These are phyloP conservation scores for Durotheca rogersii DNA, from an alignment of 495 filamentous ascomycete genomes.

Conservation along the genomic window DNA sequence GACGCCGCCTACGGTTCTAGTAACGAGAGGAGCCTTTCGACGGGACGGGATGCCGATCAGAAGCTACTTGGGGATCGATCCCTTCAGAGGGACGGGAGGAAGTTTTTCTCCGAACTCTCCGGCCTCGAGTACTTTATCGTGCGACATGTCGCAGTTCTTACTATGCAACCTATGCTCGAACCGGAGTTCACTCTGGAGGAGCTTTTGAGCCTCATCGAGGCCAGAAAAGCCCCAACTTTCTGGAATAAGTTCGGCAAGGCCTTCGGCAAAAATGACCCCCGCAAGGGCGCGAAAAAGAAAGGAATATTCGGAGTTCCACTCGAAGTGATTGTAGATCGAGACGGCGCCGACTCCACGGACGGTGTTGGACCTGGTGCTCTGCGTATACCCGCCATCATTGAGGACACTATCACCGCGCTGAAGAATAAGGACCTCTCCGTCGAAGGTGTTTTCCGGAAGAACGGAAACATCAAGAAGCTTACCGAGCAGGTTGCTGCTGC, in stretches of 20 bases:
- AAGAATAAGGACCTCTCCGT: slow-evolving; percentile 98
- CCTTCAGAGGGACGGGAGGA: slow-evolving; percentile 59
- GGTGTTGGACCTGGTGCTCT: slow-evolving; percentile 90
- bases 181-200: slow-evolving; percentile 91
- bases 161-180: slow-evolving; percentile 91
- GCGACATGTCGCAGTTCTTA: slow-evolving; percentile 88
- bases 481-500: slow-evolving; percentile 80
- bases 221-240: slow-evolving; percentile 80
- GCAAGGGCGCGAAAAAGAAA: slow-evolving; percentile 83
- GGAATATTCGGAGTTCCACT: slow-evolving; percentile 86
- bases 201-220: slow-evolving; percentile 91
- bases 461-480: slow-evolving; percentile 91
- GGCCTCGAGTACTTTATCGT: slow-evolving; percentile 97
- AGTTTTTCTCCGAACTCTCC: slow-evolving; percentile 94
- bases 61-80: slow-evolving; percentile 47
- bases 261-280: slow-evolving; percentile 75
- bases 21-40: slow-evolving; percentile 76
- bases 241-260: slow-evolving; percentile 98
- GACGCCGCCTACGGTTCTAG: slow-evolving; percentile 69
- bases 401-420: slow-evolving; percentile 91
- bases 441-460: slow-evolving; percentile 98
- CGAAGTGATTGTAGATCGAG: slow-evolving; percentile 84
- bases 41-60: slow-evolving; percentile 58
- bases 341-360: slow-evolving; percentile 92
- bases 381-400: slow-evolving; percentile 82